Evolutionary conservation across 805 yeast genomes (phyloP), one percentile per base, ranked within the genome.

Genomic region (Hanseniaspora pseudoguilliermondii): DNA sequence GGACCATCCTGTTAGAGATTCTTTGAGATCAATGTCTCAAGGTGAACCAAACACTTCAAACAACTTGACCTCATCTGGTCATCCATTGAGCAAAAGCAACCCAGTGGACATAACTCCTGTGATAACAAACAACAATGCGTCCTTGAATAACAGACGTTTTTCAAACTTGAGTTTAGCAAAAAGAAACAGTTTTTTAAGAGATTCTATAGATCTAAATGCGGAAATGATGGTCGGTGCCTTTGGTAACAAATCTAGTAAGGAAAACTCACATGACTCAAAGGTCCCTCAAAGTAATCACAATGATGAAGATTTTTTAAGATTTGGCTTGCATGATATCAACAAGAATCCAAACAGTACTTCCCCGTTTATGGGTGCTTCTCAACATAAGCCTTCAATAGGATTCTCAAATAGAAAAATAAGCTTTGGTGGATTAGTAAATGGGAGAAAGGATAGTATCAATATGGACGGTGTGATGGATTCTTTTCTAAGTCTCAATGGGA

Each of bases 401-500:
- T 54, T 42, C 40, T 34, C 27, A 2, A 42, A 43, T 23, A 29
- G 57, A 38, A 55, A 55, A 29, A 39, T 43, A 27, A 55, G 57
- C 40, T 49, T 55, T 49, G 48, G 54, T 23, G 57, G 57, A 1
- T n/a, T 55, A 6, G 46, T 44, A 0, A 46, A 41, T 16, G 54
- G 54, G 9, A 43, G 54, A 49, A 55, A 55, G 25, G 54, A 43
- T 43, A 55, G 57, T 18, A 25, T 55, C 15, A 49, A 32, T 10
- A 44, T 35, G 34, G 57, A 55, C n/a, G 54, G 54, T 20, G 57
- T 49, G 8, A 55, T 55, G 42, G 57, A 55, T 3, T 49, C 57
- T 16, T 57, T 69, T 16, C 55, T 66, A 32, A 70, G 64, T 40
- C 62, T 69, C 47, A 68, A 68, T 54, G 60, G 66, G 15, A 66